Conservation (phyloP, 2,329 filamentous ascomycete species). For the Tolypocladium cylindrosporum region DNA sequence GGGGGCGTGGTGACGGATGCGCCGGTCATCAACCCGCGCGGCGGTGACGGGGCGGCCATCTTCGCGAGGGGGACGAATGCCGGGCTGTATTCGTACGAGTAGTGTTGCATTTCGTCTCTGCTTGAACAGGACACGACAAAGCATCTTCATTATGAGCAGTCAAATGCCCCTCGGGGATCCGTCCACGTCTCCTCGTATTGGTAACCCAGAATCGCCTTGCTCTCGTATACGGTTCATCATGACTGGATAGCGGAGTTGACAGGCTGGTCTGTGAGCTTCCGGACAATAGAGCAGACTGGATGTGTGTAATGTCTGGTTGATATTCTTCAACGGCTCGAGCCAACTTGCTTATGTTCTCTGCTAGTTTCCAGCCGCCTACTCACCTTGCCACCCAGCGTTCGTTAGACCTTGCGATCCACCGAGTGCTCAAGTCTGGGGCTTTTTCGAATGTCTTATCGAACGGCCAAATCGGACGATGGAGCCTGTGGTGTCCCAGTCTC, state of each 20-base stretch:
- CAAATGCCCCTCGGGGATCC: too few species aligned
- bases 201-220: too few species aligned
- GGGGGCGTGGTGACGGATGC: not conserved
- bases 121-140: too few species aligned
- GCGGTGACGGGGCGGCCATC: not conserved
- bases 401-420: slow-evolving; percentile 12
- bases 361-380: not conserved
- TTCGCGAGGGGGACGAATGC: not conserved
- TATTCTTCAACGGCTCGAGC: too few species aligned
- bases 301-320: too few species aligned
- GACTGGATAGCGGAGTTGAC: too few species aligned
- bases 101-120: not conserved
- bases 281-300: too few species aligned
- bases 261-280: too few species aligned
- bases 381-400: slow-evolving; percentile 3
- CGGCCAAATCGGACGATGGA: slow-evolving; percentile 35
- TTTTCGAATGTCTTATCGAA: slow-evolving; percentile 12
- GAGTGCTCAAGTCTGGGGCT: slow-evolving; percentile 8
- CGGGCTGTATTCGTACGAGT: not conserved
- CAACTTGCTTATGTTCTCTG: not conserved
- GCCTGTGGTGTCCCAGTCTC: slow-evolving; percentile 35
- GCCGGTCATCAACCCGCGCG: not conserved
- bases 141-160: too few species aligned
- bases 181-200: too few species aligned
- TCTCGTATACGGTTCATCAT: too few species aligned